Base-by-base conservation (phyloP, 768 basidiomycete genomes). In the Russula vinacea region DNA sequence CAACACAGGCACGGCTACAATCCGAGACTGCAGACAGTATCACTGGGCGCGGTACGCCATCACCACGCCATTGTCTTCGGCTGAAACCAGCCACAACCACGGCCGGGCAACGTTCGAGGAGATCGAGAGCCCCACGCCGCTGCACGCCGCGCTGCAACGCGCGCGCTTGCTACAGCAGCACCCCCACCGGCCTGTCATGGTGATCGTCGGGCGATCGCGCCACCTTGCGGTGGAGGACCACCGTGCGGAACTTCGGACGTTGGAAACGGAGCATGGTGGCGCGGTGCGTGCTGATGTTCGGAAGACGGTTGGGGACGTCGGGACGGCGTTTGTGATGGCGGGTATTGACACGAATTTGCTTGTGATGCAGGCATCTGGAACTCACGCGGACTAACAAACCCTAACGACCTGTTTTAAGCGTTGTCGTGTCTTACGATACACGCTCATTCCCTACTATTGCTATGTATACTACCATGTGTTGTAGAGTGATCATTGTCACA, bases 221-320 rank as follows among this genome's bases (percentile, higher is more conserved):
- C 75, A 88, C n/a, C 73, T 90, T 37, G 87, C 88, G 4, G 83
- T 84, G 26, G 88, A 89, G 75, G 81, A 85, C 62, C 92, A 93
- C 71, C 74, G 78, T 6, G 74, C 70, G n/a, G 94, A 97, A 76
- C 74, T 94, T 61, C 84, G 84, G 66, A 76, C 78, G 49, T 67
- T 94, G 26, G 77, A 86, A 72, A 79, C 81, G n/a, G 81, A 84
- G 67, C 79, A 86, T 67, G 83, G 80, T 67, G 83, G 80, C 4
- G 69, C 71, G 32, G 78, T 88, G 5, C 81, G 82, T 0, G 71
- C 78, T 4, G 90, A 91, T 71, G 84, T 94, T 64, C 79, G 81
- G 72, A 88, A 89, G 77, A 93, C 94, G 24, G 79, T 96, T 32
- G 95, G 95, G 3, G 91, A 95, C 72, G 87, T 91, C 19, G 90